phyloP scores from a whole-genome alignment of 108 stramenopile species.

The Halocafeteria seosinensis region DNA sequence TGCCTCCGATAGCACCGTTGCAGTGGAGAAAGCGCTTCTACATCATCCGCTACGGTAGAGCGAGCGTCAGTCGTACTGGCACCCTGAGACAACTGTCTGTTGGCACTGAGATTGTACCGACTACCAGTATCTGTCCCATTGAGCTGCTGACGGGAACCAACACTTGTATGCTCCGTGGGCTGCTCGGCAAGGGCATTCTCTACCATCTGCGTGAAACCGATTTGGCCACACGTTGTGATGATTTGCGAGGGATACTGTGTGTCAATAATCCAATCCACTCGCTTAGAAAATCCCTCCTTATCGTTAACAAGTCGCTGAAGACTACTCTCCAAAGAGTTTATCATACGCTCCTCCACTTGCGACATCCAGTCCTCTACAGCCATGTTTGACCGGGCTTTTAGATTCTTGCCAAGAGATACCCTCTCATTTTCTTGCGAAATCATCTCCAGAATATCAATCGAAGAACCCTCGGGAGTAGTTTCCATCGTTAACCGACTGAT shows the following conservation, averaged over 20 bases:
- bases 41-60: neutral
- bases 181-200: conserved; percentile 21
- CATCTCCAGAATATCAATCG: conserved; percentile 21
- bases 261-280: conserved; percentile 19
- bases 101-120: too few species aligned
- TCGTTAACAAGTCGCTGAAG: conserved; percentile 15
- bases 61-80: neutral
- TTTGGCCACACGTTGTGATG: conserved; percentile 41
- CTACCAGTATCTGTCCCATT: too few species aligned
- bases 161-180: too few species aligned
- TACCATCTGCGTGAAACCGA: conserved; percentile 38
- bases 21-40: neutral
- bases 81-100: neutral
- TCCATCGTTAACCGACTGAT: conserved; percentile 19
- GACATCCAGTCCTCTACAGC: conserved; percentile 30
- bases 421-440: conserved; percentile 23
- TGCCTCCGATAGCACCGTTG: conserved; percentile 22
- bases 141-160: too few species aligned
- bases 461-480: neutral
- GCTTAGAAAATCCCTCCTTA: conserved; percentile 6
- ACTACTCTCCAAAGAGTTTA: conserved; percentile 13
- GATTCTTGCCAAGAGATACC: conserved; percentile 26
- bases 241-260: too few species aligned
- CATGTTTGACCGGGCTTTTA: conserved; percentile 28
- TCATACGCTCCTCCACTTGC: conserved; percentile 25